These are phyloP conservation scores for Kwoniella dejecticola DNA, from an alignment of 768 basidiomycete species.

Conservation along the genomic window DNA sequence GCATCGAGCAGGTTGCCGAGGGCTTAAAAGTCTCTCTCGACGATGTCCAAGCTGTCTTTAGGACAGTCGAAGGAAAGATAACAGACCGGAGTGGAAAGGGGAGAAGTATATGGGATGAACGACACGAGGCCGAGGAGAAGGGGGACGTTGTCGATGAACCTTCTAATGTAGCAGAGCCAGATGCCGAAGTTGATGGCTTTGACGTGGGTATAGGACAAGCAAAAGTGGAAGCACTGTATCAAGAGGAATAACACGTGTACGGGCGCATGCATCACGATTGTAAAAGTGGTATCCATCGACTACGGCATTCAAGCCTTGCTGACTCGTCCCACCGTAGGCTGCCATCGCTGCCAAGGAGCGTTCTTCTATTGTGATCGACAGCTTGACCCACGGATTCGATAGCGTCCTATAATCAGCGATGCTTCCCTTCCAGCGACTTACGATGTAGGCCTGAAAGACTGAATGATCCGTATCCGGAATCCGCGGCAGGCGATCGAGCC, in stretches of 20 bases:
- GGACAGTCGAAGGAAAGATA: constrained; percentile 23
- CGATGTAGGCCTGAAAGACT: too few species aligned
- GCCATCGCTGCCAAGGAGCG: neutral
- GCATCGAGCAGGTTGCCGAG: constrained; percentile 42
- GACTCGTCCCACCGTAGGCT: constrained; percentile 1
- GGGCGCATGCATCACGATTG: constrained; percentile 9
- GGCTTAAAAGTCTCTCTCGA: constrained; percentile 25
- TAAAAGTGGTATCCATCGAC: constrained; percentile 18
- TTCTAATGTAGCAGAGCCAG: neutral
- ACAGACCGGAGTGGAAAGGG: constrained; percentile 5
- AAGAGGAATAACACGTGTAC: too few species aligned
- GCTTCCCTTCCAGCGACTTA: neutral
- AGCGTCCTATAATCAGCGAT: neutral
- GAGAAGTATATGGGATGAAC: constrained; percentile 22
- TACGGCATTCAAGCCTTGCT: neutral
- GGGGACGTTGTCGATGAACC: constrained; percentile 26
- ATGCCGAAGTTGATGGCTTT: constrained; percentile 19
- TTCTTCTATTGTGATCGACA: constrained; percentile 11
- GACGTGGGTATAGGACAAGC: constrained; percentile 30
- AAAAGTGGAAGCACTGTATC: too few species aligned
- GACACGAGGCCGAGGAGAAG: constrained; percentile 27
- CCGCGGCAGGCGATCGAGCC: neutral
- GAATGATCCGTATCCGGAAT: too few species aligned
- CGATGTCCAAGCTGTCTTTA: constrained; percentile 23
- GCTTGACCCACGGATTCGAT: constrained; percentile 16